Evolutionary conservation across 495 filamentous ascomycete species (phyloP).

Genomic region (Peziza echinospora): DNA sequence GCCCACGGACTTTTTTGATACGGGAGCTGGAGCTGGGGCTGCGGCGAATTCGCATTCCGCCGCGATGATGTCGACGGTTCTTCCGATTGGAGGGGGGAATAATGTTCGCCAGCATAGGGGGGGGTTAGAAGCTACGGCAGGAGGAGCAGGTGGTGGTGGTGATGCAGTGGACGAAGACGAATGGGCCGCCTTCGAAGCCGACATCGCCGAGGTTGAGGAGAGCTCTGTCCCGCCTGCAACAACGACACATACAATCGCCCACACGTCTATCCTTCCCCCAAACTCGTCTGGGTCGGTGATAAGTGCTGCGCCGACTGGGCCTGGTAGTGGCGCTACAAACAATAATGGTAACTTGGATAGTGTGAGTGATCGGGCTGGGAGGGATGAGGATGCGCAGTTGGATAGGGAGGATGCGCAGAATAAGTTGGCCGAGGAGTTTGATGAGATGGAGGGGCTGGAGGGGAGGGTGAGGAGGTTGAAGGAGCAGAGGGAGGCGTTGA

Average conservation of each 20-base stretch:
- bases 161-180: slow-evolving; percentile 50
- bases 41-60: background rate
- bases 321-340: slow-evolving; percentile 33
- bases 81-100: background rate
- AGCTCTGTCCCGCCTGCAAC: slow-evolving; percentile 3
- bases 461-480: slow-evolving; percentile 54
- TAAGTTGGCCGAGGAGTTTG: slow-evolving; percentile 69
- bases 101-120: background rate
- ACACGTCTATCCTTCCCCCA: too few species aligned
- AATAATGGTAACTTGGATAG: slow-evolving; percentile 38
- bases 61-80: background rate
- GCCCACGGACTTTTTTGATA: slow-evolving; percentile 13
- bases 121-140: slow-evolving; percentile 1
- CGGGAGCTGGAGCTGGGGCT: background rate
- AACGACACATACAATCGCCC: background rate
- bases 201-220: slow-evolving; percentile 28
- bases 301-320: slow-evolving; percentile 36
- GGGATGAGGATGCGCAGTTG: slow-evolving; percentile 29
- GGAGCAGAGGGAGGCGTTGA: slow-evolving; percentile 36
- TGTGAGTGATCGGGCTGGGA: slow-evolving; percentile 36
- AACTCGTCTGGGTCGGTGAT: slow-evolving; percentile 36
- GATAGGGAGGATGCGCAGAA: slow-evolving; percentile 34
- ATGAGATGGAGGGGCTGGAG: slow-evolving; percentile 83
- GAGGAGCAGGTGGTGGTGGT: too few species aligned
- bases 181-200: slow-evolving; percentile 82